Evolutionary conservation across 225 moss, liverwort and hornwort species (phyloP), one percentile per base, ranked within the genome.

Genomic region (Asterella californica): DNA sequence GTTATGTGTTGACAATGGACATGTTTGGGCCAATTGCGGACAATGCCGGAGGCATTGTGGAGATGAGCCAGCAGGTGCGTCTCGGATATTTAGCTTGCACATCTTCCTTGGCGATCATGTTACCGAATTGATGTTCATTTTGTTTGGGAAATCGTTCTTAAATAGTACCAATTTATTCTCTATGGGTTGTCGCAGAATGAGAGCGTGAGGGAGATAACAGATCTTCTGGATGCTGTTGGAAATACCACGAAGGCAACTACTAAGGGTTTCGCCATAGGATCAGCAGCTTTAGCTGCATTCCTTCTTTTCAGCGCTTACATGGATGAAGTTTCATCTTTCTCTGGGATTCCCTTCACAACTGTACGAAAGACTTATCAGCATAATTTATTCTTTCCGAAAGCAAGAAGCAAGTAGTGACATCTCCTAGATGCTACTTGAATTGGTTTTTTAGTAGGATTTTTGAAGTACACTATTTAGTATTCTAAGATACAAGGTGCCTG

Each of bases 241-340:
- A 99, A 99, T 79, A 99, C 97, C 55, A 99, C 97, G 36, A 99
- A 99, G 84, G 97, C 97, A 80, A 99, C 97, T 75, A 99, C 97
- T 22, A 99, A 99, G 79, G 94, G 97, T 54, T 99, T 99, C 83
- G 97, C 97, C n/a, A 99, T 99, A 80, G 97, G 97, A 11, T 99
- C 97, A 64, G 97, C 97, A 49, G 97, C 97, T 48, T 91, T 99
- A 67, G 94, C 97, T 79, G 91, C 96, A 19, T 96, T 96, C 79
- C 96, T 96, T 83, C 90, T 96, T 22, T 96, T 96, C 87, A 94
- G 94, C 81, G 96, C 97, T 42, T 99, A 99, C 79, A 99, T 99
- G 97, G 97, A 99, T 61, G 97, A 99, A 84, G 97, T 99, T 70
- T 90, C 97, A 24, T 95, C 93, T 0, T 99, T 94, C 81, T 94